phyloP scores from a whole-genome alignment of 2,329 filamentous ascomycete species.

The Penicillium psychrosexuale region DNA sequence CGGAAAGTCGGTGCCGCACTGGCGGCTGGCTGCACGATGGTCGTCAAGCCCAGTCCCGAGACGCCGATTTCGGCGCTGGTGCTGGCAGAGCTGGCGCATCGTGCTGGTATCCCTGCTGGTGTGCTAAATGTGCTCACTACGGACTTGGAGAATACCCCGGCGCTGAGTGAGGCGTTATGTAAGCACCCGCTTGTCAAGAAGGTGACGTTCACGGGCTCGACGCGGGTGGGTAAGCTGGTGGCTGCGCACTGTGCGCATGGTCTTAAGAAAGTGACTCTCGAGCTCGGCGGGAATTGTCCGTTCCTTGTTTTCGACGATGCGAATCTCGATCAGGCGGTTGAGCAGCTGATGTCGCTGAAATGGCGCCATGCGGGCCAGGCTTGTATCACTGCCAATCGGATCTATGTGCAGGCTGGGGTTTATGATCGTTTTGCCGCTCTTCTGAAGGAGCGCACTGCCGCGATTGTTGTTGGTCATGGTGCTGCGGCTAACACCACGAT shows the following conservation, averaged over 20 bases:
- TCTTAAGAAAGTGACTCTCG: conserved; percentile 63
- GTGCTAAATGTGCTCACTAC: conserved; percentile 61
- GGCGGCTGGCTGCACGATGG: conserved; percentile 71
- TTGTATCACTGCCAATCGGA: conserved; percentile 46
- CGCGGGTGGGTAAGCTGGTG: conserved; percentile 60
- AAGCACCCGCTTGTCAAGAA: conserved; percentile 59
- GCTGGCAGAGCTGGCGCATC: conserved; percentile 51
- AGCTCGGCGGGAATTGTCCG: conserved; percentile 64
- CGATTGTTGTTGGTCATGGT: conserved; percentile 61
- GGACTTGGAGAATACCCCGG: conserved; percentile 40
- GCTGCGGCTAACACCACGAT: conserved; percentile 54
- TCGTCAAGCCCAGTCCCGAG: conserved; percentile 69
- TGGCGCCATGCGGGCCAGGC: conserved; percentile 46
- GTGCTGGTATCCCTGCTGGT: conserved; percentile 58
- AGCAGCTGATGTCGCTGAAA: conserved; percentile 41
- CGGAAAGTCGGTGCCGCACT: conserved; percentile 66
- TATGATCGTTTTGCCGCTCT: conserved; percentile 55
- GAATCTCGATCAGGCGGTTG: conserved; percentile 51
- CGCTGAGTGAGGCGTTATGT: conserved; percentile 50
- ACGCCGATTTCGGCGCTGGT: conserved; percentile 58
- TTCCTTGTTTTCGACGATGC: conserved; percentile 65
- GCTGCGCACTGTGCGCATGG: conserved; percentile 59
- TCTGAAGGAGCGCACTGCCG: conserved; percentile 51
- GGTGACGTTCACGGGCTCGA: conserved; percentile 58
- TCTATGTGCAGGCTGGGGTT: conserved; percentile 44